Base-by-base conservation (phyloP, 2,329 filamentous ascomycete species). In the Macrophomina phaseolina region DNA sequence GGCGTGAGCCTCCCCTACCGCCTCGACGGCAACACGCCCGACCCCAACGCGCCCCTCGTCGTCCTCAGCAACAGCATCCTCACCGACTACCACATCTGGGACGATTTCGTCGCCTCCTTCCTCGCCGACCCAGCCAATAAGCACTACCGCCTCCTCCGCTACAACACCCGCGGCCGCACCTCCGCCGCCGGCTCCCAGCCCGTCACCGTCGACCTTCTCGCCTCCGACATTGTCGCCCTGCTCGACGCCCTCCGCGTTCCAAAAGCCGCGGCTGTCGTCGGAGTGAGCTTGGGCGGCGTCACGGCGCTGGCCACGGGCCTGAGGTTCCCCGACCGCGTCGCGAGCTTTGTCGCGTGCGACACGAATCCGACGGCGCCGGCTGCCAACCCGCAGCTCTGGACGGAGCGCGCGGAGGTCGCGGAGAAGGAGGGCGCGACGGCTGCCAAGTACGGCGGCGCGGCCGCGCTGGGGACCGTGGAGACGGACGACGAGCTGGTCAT, bases 61-160 rank as follows among this genome's bases (percentile, higher is more conserved):
- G 88, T 92, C 23, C 90, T 94, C 71, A 85, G 85, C 78, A 96
- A 96, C 82, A 94, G 90, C 1, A 89, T 97, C 60, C 86, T 97
- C 7, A 92, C 91, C 2, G 88, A 90, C 56, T 85, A 90, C 70
- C 83, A 86, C 75, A 95, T 97, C 86, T 97, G 93, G 93, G 90
- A 95, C 72, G 83, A 83, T 1, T 87, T 96, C 67, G 80, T 95
- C 0, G 79, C 81, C 0, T 80, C 86, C n/a, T 84, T 95, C 70
- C 76, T 83, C 49, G 72, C 77, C 12, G 84, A 85, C 61, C 76
- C 79, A 0, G 73, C 86, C 45, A 86, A 89, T 30, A 86, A 88
- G 3, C 83, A 87, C 46, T 89, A 92, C 76, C 89, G 91, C 62
- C 85, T 96, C 70, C 81, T 97, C 1, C 89, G 92, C 9, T 96